Conservation (phyloP, 208 protist species). For the Crithidia brevicula region DNA sequence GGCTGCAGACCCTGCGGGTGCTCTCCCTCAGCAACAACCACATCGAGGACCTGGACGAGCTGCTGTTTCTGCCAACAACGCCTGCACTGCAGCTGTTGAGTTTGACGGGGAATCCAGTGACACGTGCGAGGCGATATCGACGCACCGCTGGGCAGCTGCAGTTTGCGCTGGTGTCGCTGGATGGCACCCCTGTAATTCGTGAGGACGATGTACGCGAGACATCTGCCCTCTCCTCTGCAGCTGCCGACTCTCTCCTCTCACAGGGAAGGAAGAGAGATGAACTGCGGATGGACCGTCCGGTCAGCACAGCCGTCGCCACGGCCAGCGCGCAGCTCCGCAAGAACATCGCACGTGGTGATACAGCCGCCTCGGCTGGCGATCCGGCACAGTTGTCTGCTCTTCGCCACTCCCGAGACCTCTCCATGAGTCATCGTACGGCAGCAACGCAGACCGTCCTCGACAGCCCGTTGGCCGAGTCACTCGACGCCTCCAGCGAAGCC, state of each 20-base stretch:
- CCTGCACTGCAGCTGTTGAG: slow-evolving; percentile 64
- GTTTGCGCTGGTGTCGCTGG: slow-evolving; percentile 57
- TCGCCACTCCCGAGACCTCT: no score
- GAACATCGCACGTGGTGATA: no score
- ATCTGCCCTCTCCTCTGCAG: neutral
- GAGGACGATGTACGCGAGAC: neutral
- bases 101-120: slow-evolving; percentile 65
- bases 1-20: slow-evolving; percentile 51
- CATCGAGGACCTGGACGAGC: slow-evolving; percentile 71
- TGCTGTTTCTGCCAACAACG: slow-evolving; percentile 54
- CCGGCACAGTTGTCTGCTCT: no score
- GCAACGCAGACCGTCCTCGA: slow-evolving; percentile 4
- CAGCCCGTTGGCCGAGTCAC: neutral
- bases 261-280: neutral
- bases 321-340: no score
- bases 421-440: no score
- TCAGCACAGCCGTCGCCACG: no score
- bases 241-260: no score
- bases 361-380: no score
- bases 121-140: slow-evolving; percentile 53
- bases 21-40: slow-evolving; percentile 74
- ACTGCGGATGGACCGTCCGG: neutral
- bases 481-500: neutral
- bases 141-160: slow-evolving; percentile 49
- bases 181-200: slow-evolving; percentile 62